Evolutionary conservation across 352 stramenopile genomes (phyloP).

Genomic region (Pythium apleroticum): DNA sequence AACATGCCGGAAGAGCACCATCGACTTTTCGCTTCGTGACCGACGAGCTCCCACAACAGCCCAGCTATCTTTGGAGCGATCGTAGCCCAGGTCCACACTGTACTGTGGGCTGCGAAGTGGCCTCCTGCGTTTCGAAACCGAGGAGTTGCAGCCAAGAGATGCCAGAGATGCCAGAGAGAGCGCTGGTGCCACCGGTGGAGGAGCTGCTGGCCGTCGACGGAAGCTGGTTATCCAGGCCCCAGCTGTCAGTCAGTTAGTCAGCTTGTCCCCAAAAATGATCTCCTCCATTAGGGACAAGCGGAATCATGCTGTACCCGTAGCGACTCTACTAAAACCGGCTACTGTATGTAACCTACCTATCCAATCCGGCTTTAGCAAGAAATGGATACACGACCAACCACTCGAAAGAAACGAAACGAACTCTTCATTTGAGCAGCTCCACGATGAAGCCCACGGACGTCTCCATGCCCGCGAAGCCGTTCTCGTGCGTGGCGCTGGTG

Average conservation of each 20-base stretch:
- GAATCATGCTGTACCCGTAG: background rate
- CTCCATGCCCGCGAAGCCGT: background rate
- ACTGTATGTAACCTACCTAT: background rate
- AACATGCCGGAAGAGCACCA: background rate
- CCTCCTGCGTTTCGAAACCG: background rate
- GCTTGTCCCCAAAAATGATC: background rate
- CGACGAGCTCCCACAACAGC: background rate
- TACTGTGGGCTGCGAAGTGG: background rate
- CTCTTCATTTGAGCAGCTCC: background rate
- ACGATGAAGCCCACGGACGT: background rate
- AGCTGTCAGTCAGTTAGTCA: background rate
- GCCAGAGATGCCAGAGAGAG: background rate
- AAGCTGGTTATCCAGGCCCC: no score
- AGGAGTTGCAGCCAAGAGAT: background rate
- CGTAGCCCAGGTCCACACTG: no score
- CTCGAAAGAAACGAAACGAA: background rate
- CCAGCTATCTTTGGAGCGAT: no score
- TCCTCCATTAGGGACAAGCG: background rate
- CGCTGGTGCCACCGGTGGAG: no score
- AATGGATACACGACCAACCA: slow-evolving; percentile 1
- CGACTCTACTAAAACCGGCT: background rate
- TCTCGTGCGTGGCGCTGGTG: slow-evolving; percentile 8
- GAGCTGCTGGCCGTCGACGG: no score
- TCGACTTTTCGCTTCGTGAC: background rate
- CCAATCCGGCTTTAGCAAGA: background rate